phyloP scores from a whole-genome alignment of 78 protist species.

The Neovahlkampfia damariscottae region DNA sequence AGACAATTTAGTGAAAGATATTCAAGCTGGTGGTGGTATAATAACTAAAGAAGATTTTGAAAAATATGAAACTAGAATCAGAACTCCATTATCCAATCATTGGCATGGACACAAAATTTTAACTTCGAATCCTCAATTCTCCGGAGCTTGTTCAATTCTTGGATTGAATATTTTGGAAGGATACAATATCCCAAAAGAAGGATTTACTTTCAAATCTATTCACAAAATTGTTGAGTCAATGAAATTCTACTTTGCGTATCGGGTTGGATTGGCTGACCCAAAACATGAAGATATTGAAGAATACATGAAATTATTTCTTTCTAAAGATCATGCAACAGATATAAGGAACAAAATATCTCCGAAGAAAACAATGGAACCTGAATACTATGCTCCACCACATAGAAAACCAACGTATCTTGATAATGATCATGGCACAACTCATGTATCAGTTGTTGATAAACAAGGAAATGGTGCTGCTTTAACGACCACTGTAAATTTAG shows the following conservation, averaged over 20 bases:
- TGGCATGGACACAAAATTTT: no score
- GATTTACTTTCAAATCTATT: not conserved
- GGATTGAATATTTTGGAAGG: no score
- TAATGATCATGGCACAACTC: slow-evolving; percentile 16
- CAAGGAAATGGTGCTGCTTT: slow-evolving; percentile 11
- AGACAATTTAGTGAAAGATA: not conserved
- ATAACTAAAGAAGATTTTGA: not conserved
- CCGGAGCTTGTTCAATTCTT: no score
- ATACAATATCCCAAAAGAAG: no score
- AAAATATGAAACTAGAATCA: not conserved
- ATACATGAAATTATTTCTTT: not conserved
- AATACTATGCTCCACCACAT: slow-evolving; percentile 3
- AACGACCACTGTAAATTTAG: slow-evolving; percentile 25
- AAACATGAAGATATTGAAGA: not conserved
- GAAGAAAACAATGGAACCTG: not conserved
- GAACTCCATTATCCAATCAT: no score
- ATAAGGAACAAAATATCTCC: not conserved
- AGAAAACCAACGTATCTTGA: not conserved
- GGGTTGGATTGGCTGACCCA: slow-evolving; percentile 6
- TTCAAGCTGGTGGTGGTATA: slow-evolving; percentile 5
- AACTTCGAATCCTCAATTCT: no score
- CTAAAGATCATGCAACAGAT: not conserved
- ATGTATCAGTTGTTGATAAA: slow-evolving; percentile 1
- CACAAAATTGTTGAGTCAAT: slow-evolving; percentile 4
- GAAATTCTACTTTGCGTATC: slow-evolving; percentile 12